phyloP scores from a whole-genome alignment of 257 asterid genomes.

The Asclepias syriaca region DNA sequence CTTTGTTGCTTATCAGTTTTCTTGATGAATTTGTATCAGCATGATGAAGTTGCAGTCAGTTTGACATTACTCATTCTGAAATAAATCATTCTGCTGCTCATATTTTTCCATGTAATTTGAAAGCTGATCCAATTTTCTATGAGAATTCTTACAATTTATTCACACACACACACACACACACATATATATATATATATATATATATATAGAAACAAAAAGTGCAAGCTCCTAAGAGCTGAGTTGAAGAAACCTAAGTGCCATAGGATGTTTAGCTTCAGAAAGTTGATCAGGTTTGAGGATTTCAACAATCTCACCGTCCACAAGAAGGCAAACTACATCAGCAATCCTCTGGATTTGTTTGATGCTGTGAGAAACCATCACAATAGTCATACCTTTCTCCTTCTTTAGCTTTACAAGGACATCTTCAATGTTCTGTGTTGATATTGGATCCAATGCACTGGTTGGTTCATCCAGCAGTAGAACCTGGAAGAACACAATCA shows the following conservation, averaged over 20 bases:
- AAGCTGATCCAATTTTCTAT: background rate
- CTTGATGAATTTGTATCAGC: background rate
- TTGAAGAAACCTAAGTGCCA: conserved; percentile 63
- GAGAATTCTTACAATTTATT: background rate
- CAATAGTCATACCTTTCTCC: conserved; percentile 45
- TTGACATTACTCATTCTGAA: background rate
- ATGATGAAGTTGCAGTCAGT: background rate
- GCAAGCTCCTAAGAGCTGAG: conserved; percentile 39
- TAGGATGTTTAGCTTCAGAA: conserved; percentile 68
- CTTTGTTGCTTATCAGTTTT: background rate
- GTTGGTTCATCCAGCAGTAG: conserved; percentile 76
- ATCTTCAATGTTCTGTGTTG: conserved; percentile 68
- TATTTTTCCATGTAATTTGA: background rate
- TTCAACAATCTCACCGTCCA: conserved; percentile 64
- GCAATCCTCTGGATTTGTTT: conserved; percentile 73
- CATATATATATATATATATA: too few species aligned
- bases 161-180: background rate
- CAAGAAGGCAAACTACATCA: conserved; percentile 62
- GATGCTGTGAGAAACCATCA: conserved; percentile 74
- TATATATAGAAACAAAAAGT: background rate
- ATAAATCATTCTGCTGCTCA: background rate
- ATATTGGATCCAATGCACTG: conserved; percentile 72
- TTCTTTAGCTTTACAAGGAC: conserved; percentile 54
- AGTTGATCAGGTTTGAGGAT: conserved; percentile 49
- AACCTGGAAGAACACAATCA: conserved; percentile 29